Conservation (phyloP, 208 protist species). For the Jaenimonas drosophilae region DNA sequence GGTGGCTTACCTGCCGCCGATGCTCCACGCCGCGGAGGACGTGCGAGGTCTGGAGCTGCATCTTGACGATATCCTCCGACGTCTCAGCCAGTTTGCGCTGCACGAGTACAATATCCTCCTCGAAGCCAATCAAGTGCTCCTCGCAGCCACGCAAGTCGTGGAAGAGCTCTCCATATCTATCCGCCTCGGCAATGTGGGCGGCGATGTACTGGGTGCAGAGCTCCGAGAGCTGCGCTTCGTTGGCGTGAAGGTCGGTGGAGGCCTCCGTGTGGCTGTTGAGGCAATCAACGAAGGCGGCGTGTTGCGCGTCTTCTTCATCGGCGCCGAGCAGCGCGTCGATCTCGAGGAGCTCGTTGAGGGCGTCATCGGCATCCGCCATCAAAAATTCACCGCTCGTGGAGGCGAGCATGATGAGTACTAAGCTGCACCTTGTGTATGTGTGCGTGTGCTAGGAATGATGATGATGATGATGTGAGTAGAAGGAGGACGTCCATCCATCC, state of each 20-base stretch:
- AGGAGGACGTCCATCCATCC: too few species aligned
- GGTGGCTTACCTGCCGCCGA: slow-evolving; percentile 56
- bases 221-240: slow-evolving; percentile 52
- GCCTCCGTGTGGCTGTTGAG: slow-evolving; percentile 44
- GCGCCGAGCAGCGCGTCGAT: slow-evolving; percentile 60
- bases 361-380: slow-evolving; percentile 35
- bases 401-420: too few species aligned
- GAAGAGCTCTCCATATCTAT: slow-evolving; percentile 54
- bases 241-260: slow-evolving; percentile 18
- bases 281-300: slow-evolving; percentile 30
- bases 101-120: slow-evolving; percentile 75
- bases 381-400: too few species aligned
- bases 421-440: too few species aligned
- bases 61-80: slow-evolving; percentile 66
- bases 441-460: too few species aligned
- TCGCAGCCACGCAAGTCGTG: slow-evolving; percentile 60
- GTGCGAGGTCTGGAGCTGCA: slow-evolving; percentile 68
- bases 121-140: slow-evolving; percentile 68
- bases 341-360: slow-evolving; percentile 40
- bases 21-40: slow-evolving; percentile 65
- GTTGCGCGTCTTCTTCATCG: slow-evolving; percentile 25
- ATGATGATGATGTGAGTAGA: too few species aligned
- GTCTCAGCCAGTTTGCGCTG: slow-evolving; percentile 64
- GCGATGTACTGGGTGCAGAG: slow-evolving; percentile 56
- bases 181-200: slow-evolving; percentile 40